Evolutionary conservation across 345 rosid genomes (phyloP).

Genomic region (Rhizophora mangle): DNA sequence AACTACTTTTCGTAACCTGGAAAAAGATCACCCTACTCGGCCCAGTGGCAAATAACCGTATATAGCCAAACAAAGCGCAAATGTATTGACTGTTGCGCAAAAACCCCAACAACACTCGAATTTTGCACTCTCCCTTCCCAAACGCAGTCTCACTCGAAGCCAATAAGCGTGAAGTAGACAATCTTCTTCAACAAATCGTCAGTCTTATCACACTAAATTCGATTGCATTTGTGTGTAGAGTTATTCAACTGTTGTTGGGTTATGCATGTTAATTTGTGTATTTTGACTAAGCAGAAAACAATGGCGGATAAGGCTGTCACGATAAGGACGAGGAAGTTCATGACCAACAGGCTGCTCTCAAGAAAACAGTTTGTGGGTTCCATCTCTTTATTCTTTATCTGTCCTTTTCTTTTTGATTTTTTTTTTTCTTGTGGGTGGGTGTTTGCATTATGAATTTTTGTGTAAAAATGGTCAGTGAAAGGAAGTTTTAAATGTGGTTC

Average conservation of each 20-base stretch:
- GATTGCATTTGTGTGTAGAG: background rate
- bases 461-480: background rate
- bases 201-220: background rate
- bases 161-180: background rate
- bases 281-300: background rate
- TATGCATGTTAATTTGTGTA: background rate
- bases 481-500: background rate
- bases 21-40: background rate
- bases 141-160: background rate
- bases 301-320: slow-evolving; percentile 59
- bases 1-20: no score
- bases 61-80: background rate
- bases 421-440: background rate
- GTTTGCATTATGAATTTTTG: background rate
- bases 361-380: slow-evolving; percentile 50
- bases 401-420: background rate
- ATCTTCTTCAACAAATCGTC: background rate
- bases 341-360: slow-evolving; percentile 54
- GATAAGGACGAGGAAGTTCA: slow-evolving; percentile 50
- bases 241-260: background rate
- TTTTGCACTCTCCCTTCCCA: background rate
- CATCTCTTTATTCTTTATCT: no score
- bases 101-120: background rate
- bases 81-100: background rate
- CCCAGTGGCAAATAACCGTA: background rate